Percentiles rank a stretch among this genome's conserved stretches.
Conservation (phyloP, 2,329 filamentous ascomycete genomes). For the Chlorencoelia australis region DNA sequence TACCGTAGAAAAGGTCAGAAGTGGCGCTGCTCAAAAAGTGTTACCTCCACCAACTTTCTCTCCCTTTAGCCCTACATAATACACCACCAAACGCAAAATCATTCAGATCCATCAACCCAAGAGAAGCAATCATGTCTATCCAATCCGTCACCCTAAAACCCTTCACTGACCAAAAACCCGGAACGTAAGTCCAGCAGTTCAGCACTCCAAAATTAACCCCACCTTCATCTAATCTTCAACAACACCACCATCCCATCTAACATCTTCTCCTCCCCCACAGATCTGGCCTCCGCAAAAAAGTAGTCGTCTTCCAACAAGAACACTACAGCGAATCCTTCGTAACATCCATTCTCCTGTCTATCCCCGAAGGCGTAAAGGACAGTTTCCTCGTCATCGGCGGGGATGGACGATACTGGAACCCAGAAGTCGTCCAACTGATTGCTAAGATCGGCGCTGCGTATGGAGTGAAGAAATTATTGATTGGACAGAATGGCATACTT, state of each 20-base stretch:
- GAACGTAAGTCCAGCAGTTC: conserved; percentile 64
- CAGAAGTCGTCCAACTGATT: conserved; percentile 91
- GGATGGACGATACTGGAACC: conserved; percentile 95
- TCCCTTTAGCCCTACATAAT: too few species aligned
- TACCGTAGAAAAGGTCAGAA: too few species aligned
- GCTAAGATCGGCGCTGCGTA: conserved; percentile 96
- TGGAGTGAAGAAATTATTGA: conserved; percentile 95
- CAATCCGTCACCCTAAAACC: conserved; percentile 74
- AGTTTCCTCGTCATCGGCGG: conserved; percentile 87
- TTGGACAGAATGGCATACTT: conserved; percentile 92
- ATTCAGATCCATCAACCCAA: too few species aligned
- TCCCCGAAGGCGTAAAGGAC: conserved; percentile 83
- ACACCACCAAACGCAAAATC: too few species aligned
- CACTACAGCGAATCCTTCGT: conserved; percentile 97
- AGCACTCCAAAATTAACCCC: neutral
- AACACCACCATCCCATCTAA: neutral
- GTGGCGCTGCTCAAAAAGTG: too few species aligned
- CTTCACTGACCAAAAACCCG: conserved; percentile 95
- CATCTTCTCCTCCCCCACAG: conserved; percentile 36
- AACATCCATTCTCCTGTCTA: conserved; percentile 86
- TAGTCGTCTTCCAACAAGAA: conserved; percentile 89
- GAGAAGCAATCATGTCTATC: conserved; percentile 51
- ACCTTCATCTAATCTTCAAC: neutral
- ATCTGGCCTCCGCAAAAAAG: conserved; percentile 97
- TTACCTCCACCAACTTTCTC: too few species aligned